Base-by-base conservation (phyloP, 768 basidiomycete genomes). In the Phaeotremella skinneri region DNA sequence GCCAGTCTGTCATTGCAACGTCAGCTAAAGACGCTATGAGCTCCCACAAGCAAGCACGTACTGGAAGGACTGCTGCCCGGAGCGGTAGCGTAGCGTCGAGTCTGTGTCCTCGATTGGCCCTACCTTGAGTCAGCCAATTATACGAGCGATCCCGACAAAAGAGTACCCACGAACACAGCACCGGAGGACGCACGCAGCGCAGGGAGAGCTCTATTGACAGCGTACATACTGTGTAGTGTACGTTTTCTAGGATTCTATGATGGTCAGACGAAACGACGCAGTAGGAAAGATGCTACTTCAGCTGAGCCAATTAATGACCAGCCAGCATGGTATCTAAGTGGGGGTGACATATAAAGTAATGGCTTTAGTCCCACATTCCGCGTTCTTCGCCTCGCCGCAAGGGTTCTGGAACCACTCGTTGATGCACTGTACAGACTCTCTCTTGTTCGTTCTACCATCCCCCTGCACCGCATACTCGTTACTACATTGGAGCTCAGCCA, bases 21-120 rank as follows among this genome's bases (percentile, higher is more conserved):
- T 34, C n/a, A 30, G 31, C 21, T 25, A 39, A 23, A 58, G 31
- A 2, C 17, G 39, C 29, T 32, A n/a, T n/a, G n/a, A n/a, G n/a
- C n/a, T n/a, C n/a, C n/a, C n/a, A 7, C 13, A 21, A 56, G 9
- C n/a, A 37, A 21, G 14, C 30, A 48, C 64, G 55, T 32, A 66
- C 70, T 68, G 13, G 65, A 67, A 4, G 56, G 47, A 17, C 62
- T 62, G 39, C 64, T 61, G 9, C 55, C 58, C 31, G 59, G 51
- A 17, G 58, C 62, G 31, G 64, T 43, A 20, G 70, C 70, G 48
- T 68, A 71, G 3, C 63, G 45, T 41, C 59, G 58, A 53, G 56
- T 39, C 25, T 59, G 58, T 6, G 43, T 13, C 21, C 43, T 13
- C 11, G 43, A 21, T 20, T 45, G 43, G 7, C 34, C 34, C 34